Percentiles rank a stretch among this genome's conserved stretches.
Conservation (phyloP, 1,284 basidiomycete species). For the Sanguinoderma infundibulare region DNA sequence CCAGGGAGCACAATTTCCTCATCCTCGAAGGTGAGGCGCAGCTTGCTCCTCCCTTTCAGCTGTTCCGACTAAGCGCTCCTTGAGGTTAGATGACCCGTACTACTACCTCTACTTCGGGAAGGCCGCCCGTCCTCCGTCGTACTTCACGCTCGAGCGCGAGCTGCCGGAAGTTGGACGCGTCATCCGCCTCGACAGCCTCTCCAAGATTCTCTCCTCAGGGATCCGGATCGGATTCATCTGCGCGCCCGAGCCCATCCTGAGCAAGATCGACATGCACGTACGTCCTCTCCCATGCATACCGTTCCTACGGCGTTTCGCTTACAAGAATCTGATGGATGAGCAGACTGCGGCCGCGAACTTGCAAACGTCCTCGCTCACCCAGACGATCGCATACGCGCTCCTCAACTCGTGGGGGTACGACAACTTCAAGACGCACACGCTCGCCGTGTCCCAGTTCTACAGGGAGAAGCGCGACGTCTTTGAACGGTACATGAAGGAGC, state of each 20-base stretch:
- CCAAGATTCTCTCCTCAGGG: constrained; percentile 86
- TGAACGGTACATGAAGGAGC: constrained; percentile 73
- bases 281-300: constrained; percentile 36
- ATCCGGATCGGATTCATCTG: constrained; percentile 83
- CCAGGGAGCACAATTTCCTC: constrained; percentile 78
- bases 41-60: too few species aligned
- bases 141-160: constrained; percentile 77
- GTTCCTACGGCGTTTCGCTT: too few species aligned
- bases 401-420: constrained; percentile 81
- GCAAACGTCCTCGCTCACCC: constrained; percentile 80
- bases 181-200: constrained; percentile 86
- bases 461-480: constrained; percentile 81
- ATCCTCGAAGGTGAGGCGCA: constrained; percentile 75
- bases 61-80: not conserved
- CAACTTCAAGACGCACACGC: constrained; percentile 79
- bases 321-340: constrained; percentile 13
- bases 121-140: constrained; percentile 68
- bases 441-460: constrained; percentile 82
- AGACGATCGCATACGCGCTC: constrained; percentile 75
- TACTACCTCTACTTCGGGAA: constrained; percentile 76
- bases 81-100: constrained; percentile 76
- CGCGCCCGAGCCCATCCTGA: constrained; percentile 77
- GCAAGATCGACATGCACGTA: constrained; percentile 78
- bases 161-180: constrained; percentile 72
- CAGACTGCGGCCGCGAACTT: constrained; percentile 78